Evolutionary conservation across 2,329 filamentous ascomycete species (phyloP), one percentile per base, ranked within the genome.

Genomic region (Bimuria novae-zelandiae): DNA sequence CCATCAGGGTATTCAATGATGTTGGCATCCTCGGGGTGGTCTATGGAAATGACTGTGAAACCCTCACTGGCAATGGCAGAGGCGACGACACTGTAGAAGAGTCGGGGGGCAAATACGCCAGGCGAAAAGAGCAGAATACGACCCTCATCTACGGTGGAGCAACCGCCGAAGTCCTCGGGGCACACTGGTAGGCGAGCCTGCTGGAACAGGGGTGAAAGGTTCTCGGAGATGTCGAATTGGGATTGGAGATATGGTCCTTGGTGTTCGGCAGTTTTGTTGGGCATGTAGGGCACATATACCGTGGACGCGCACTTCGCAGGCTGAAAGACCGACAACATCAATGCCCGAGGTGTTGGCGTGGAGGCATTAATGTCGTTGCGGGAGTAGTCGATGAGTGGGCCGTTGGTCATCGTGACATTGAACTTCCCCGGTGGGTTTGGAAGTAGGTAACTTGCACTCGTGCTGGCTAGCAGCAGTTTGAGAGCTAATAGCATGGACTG

Each of bases 31-130:
- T 16, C 33, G 7, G 33, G 33, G n/a, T 36, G 33, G 33, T 36
- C 33, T 7, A 82, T 69, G 1, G 79, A 71, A 36, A 81, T 68
- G 5, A 82, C 77, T 1, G 73, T 69, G 51, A 76, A 80, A 1
- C 80, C 80, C 8, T 74, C 65, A 41, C 76, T 79, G 0, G 80
- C 78, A 3, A 82, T 68, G 1, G 78, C 73, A 4, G 73, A 72
- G 7, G 78, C 76, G 58, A 77, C 67, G 10, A 71, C 70, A 8
- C 65, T 73, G 54, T 81, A 77, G 3, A 77, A 52, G 1, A 77
- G 62, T 1, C 79, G 71, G 0, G 77, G 71, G 21, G 70, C 67
- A 3, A 74, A 71, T 36, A 73, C 69, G 4, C 79, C 80, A 2
- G 79, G 74, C 0, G 75, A 78, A 43, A 82, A 76, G 23, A 81